Base-by-base conservation (phyloP, 768 basidiomycete species). In the Fomitopsis serialis region DNA sequence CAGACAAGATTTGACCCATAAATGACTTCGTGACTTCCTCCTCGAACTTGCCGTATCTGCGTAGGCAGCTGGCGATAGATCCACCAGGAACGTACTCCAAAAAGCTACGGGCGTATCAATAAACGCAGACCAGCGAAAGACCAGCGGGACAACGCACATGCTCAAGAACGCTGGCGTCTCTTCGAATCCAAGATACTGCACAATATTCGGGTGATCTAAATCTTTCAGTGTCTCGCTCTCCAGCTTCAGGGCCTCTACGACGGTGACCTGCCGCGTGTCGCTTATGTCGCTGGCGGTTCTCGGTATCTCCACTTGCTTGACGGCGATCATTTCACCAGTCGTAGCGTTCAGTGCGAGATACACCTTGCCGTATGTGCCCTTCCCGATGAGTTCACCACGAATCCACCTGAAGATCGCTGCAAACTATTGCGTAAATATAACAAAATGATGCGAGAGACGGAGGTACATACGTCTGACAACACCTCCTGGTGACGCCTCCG, bases 41-140 rank as follows among this genome's bases (percentile, higher is more conserved):
- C 50, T 89, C 84, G 66, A 98, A 97, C 64, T 89, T 89, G 58
- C 93, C 94, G 64, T 98, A 88, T 56, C 92, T 92, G 50, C 89
- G 84, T 59, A 98, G 68, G 71, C 92, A 86, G 64, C 89, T 84
- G 60, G 92, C 92, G 55, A 99, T 82, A 0, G 96, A 97, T 13
- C 97, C 97, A 63, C 97, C 97, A 52, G 96, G 94, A 51, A 99
- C 96, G 67, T 99, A 99, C 73, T 99, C 97, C 65, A 99, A 76
- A 76, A 99, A 98, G 64, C 96, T 98, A 58, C 36, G 52, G 29
- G 62, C 42, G 45, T 56, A 36, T 42, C 25, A 35, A 45, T 23
- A 36, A 23, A 52, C n/a, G n/a, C 32, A 11, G 29, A 32, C 11
- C 11, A 48, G 45, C 2, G 53, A 40, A 36, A 22, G 36, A 52